Evolutionary conservation across 306 rosid species (phyloP).

Genomic region (Heteromeles arbutifolia): DNA sequence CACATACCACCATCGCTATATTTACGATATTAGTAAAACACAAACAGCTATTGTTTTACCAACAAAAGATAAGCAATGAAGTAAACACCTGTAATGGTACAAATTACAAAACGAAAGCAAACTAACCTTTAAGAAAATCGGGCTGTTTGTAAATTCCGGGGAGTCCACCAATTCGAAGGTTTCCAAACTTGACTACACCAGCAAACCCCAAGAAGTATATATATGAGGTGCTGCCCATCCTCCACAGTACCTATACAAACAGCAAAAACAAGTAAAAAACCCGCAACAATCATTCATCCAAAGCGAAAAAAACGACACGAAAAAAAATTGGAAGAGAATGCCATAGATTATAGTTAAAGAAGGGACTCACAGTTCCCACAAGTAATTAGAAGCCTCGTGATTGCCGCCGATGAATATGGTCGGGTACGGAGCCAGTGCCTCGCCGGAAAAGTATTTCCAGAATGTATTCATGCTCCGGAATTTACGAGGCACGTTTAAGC

Average conservation of each 20-base stretch:
- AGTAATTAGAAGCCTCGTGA: constrained; percentile 89
- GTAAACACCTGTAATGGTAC: background rate
- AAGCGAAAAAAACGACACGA: background rate
- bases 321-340: background rate
- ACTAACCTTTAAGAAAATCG: constrained; percentile 63
- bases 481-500: constrained; percentile 59
- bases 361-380: constrained; percentile 88
- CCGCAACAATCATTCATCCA: background rate
- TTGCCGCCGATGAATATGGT: constrained; percentile 94
- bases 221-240: constrained; percentile 98
- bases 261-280: background rate
- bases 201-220: constrained; percentile 81
- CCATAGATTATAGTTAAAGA: background rate
- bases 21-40: background rate
- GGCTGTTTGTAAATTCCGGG: constrained; percentile 81
- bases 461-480: constrained; percentile 70
- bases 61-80: background rate
- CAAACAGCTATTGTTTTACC: background rate
- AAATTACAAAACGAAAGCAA: background rate
- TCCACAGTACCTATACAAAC: constrained; percentile 68
- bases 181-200: constrained; percentile 91
- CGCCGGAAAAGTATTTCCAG: constrained; percentile 92
- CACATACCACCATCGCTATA: background rate
- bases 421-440: constrained; percentile 74
- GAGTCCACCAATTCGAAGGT: constrained; percentile 80